Percentiles rank a stretch among this genome's conserved stretches.
Conservation (phyloP, 768 basidiomycete genomes). For the Mycena galopus region DNA sequence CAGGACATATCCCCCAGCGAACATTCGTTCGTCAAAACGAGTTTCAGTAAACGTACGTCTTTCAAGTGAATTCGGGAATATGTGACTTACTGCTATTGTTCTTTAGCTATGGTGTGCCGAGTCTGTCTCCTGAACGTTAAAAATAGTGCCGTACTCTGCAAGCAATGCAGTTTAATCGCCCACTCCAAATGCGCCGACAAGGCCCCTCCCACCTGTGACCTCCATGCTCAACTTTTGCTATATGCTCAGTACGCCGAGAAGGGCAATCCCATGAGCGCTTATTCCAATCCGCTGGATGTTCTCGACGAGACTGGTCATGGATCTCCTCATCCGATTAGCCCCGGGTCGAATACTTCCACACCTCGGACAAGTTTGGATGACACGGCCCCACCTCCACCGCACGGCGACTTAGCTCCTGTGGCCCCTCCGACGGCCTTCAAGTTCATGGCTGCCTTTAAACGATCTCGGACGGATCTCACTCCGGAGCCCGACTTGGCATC, state of each 20-base stretch:
- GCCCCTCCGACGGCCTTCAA: slow-evolving; percentile 73
- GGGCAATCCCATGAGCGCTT: slow-evolving; percentile 65
- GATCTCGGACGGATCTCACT: slow-evolving; percentile 69
- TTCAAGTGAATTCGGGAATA: slow-evolving; percentile 1
- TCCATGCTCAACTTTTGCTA: slow-evolving; percentile 82
- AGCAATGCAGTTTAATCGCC: slow-evolving; percentile 89
- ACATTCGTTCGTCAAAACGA: slow-evolving; percentile 92
- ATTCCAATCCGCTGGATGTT: slow-evolving; percentile 66
- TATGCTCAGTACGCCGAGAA: slow-evolving; percentile 85
- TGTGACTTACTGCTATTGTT: slow-evolving; percentile 28
- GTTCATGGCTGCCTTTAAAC: slow-evolving; percentile 74
- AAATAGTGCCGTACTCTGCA: slow-evolving; percentile 89
- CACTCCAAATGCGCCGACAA: slow-evolving; percentile 83
- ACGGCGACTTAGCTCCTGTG: slow-evolving; percentile 36
- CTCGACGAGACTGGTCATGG: slow-evolving; percentile 47
- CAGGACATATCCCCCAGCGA: slow-evolving; percentile 73
- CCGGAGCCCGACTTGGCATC: slow-evolving; percentile 53
- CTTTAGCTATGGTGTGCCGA: slow-evolving; percentile 85
- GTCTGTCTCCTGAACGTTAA: slow-evolving; percentile 86
- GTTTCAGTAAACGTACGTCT: slow-evolving; percentile 89
- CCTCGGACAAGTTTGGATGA: slow-evolving; percentile 64
- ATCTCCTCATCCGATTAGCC: slow-evolving; percentile 52
- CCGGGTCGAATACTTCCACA: slow-evolving; percentile 67
- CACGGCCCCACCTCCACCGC: slow-evolving; percentile 47
- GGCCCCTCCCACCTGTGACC: slow-evolving; percentile 85